Evolutionary conservation across 2,329 filamentous ascomycete species (phyloP).

Genomic region (Cladosporium sphaerospermum): DNA sequence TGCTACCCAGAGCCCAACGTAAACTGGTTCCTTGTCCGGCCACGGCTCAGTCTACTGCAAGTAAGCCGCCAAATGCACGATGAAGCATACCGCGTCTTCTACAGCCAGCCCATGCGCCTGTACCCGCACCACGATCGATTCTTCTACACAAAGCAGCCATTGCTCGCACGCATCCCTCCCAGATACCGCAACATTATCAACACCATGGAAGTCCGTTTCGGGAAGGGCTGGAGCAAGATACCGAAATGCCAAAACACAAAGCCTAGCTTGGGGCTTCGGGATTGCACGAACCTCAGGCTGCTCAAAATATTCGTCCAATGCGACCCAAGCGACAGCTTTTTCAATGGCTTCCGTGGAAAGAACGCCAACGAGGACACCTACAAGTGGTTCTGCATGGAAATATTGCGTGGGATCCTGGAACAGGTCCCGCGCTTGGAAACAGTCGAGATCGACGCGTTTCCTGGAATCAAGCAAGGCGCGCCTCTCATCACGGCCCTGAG

Average conservation of each 20-base stretch:
- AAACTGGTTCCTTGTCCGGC: constrained; percentile 58
- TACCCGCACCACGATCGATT: constrained; percentile 61
- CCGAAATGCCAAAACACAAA: constrained; percentile 66
- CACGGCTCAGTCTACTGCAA: constrained; percentile 52
- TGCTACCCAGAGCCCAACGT: constrained; percentile 42
- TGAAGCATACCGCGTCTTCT: constrained; percentile 62
- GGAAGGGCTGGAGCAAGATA: constrained; percentile 66
- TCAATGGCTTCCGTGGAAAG: constrained; percentile 56
- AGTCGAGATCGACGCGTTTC: constrained; percentile 65
- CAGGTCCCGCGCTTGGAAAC: constrained; percentile 51
- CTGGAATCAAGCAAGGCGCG: constrained; percentile 58
- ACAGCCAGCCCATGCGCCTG: constrained; percentile 58
- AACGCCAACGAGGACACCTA: constrained; percentile 59
- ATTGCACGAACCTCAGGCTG: constrained; percentile 54
- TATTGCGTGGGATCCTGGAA: constrained; percentile 53
- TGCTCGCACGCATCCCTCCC: constrained; percentile 60
- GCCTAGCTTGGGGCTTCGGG: constrained; percentile 54
- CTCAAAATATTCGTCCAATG: constrained; percentile 65
- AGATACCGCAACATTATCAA: constrained; percentile 56
- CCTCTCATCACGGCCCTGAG: constrained; percentile 33
- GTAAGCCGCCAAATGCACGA: constrained; percentile 55
- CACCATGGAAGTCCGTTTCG: constrained; percentile 63
- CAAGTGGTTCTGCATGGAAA: constrained; percentile 55
- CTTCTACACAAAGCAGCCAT: constrained; percentile 67
- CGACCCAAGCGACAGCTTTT: constrained; percentile 60